phyloP scores from a whole-genome alignment of 2,329 filamentous ascomycete genomes.

The Exophiala viscosa region DNA sequence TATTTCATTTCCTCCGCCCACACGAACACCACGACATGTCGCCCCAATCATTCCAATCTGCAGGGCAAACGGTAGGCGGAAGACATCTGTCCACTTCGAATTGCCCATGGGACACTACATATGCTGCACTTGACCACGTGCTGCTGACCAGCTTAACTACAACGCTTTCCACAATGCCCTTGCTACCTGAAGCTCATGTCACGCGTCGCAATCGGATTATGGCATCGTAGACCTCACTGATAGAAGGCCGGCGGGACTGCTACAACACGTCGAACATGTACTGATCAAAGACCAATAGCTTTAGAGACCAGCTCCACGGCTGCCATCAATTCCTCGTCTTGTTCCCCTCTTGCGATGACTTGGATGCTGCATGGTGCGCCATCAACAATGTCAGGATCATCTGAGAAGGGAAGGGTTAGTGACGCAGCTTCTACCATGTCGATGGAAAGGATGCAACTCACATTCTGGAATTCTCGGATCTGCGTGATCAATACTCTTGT shows the following conservation, averaged over 20 bases:
- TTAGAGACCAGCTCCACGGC: slow-evolving; percentile 29
- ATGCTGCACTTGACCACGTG: no score
- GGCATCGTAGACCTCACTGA: no score
- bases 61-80: no score
- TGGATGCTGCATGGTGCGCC: slow-evolving; percentile 31
- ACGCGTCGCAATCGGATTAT: no score
- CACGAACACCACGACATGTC: no score
- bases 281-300: slow-evolving; percentile 16
- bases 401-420: slow-evolving; percentile 34
- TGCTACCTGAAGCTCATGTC: no score
- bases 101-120: no score
- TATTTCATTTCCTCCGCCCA: no score
- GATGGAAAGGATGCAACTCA: slow-evolving; percentile 2
- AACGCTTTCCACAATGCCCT: no score
- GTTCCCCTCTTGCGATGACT: slow-evolving; percentile 29
- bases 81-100: no score
- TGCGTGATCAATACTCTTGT: slow-evolving; percentile 39
- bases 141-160: no score
- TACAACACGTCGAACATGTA: not conserved
- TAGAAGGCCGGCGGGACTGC: not conserved
- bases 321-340: slow-evolving; percentile 32
- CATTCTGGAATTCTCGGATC: slow-evolving; percentile 15
- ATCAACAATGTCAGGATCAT: slow-evolving; percentile 28
- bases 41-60: no score
- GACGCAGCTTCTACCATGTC: slow-evolving; percentile 20